Percentiles rank a stretch among this genome's conserved stretches.
Conservation (phyloP, 371 early-diverging fungal species). For the Parasitella parasitica region DNA sequence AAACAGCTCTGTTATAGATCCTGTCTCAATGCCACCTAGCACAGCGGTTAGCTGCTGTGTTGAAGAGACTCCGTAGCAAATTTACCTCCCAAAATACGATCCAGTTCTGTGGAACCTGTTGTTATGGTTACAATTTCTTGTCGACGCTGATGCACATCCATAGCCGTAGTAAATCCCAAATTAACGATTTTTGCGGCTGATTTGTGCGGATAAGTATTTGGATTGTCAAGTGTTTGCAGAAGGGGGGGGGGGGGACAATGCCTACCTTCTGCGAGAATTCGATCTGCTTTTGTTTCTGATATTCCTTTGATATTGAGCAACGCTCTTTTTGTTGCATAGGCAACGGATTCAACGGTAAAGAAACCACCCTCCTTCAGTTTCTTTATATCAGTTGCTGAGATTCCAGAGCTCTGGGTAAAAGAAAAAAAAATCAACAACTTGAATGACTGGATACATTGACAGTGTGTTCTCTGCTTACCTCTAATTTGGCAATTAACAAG, state of each 20-base stretch:
- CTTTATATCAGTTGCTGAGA: constrained; percentile 80
- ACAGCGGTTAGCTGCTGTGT: constrained; percentile 78
- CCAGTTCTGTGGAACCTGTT: constrained; percentile 96
- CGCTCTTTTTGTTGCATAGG: constrained; percentile 95
- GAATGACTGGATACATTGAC: background rate
- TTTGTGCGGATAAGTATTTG: background rate
- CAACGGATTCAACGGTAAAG: constrained; percentile 95
- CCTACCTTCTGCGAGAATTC: constrained; percentile 91
- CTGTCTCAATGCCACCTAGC: constrained; percentile 96
- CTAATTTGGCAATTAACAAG: constrained; percentile 21
- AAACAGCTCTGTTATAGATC: constrained; percentile 99
- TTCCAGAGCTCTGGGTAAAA: constrained; percentile 70
- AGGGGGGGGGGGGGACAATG: background rate
- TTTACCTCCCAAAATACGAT: constrained; percentile 90
- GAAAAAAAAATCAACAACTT: too few species aligned
- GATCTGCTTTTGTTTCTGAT: constrained; percentile 98
- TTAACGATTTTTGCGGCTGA: constrained; percentile 93
- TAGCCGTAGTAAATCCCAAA: constrained; percentile 98
- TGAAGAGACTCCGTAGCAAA: constrained; percentile 84
- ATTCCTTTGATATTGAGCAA: constrained; percentile 96
- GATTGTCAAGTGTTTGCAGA: background rate
- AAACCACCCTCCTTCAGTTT: constrained; percentile 94
- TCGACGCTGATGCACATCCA: constrained; percentile 90
- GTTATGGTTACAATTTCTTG: constrained; percentile 86
- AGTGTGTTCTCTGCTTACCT: constrained; percentile 12